Evolutionary conservation across 768 basidiomycete genomes (phyloP).

Genomic region (Pholiota microspora): DNA sequence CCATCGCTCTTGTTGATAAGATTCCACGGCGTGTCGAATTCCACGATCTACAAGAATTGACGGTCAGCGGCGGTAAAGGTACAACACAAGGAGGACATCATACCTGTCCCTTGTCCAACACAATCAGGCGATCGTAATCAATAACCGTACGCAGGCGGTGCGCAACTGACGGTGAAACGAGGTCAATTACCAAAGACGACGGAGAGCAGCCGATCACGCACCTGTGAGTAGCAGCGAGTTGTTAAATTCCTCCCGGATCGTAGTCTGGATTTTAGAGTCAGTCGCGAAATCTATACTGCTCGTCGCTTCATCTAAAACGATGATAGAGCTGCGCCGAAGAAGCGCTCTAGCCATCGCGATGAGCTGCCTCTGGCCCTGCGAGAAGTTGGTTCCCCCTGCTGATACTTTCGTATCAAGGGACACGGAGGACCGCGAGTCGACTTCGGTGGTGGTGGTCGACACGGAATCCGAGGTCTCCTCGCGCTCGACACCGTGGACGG

Average conservation of each 20-base stretch:
- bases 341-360: conserved; percentile 86
- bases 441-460: conserved; percentile 48
- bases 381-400: conserved; percentile 87
- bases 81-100: neutral
- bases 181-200: neutral
- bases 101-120: conserved; percentile 70
- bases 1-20: conserved; percentile 62
- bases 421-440: conserved; percentile 55
- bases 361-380: conserved; percentile 87
- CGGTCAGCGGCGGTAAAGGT: neutral
- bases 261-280: conserved; percentile 86
- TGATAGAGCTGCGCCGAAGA: conserved; percentile 66
- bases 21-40: conserved; percentile 73
- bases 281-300: conserved; percentile 87
- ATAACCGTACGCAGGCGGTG: conserved; percentile 77
- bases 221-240: conserved; percentile 72
- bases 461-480: conserved; percentile 39
- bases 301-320: conserved; percentile 82
- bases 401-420: conserved; percentile 79
- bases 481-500: conserved; percentile 36
- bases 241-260: conserved; percentile 84
- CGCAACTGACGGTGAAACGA: conserved; percentile 43
- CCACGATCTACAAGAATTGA: conserved; percentile 38
- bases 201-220: conserved; percentile 27
- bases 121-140: conserved; percentile 77